phyloP scores from a whole-genome alignment of 257 asterid species.

The Fraxinus americana region DNA sequence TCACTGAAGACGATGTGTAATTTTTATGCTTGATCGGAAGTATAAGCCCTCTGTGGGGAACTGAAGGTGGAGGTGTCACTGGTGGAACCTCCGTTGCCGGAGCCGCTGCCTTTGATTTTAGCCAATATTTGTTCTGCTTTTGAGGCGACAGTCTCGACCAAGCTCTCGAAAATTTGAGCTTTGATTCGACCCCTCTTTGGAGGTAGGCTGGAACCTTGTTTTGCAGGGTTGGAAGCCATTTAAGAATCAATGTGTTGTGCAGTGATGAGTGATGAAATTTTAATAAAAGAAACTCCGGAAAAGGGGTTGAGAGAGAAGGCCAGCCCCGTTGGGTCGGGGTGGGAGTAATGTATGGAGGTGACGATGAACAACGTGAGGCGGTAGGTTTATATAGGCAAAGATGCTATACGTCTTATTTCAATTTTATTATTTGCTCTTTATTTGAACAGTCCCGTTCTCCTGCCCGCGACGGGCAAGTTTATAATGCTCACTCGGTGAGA shows the following conservation, averaged over 20 bases:
- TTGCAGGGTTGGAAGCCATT: slow-evolving; percentile 13
- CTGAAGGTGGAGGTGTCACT: slow-evolving; percentile 24
- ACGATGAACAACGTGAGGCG: no score
- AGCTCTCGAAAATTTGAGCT: slow-evolving; percentile 58
- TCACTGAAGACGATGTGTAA: no score
- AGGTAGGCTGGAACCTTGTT: slow-evolving; percentile 12
- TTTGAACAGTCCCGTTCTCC: no score
- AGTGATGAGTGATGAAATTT: not conserved
- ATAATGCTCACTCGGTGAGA: no score
- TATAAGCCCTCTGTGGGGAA: slow-evolving; percentile 40
- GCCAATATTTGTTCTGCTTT: slow-evolving; percentile 24
- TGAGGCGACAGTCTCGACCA: slow-evolving; percentile 39
- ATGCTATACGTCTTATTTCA: no score
- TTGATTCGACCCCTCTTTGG: slow-evolving; percentile 63
- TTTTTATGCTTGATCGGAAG: slow-evolving; percentile 20
- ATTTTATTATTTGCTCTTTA: no score
- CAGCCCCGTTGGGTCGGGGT: not conserved
- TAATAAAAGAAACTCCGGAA: not conserved
- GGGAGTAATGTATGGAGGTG: no score
- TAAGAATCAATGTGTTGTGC: not conserved
- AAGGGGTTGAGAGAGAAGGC: not conserved
- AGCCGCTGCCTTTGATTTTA: slow-evolving; percentile 18
- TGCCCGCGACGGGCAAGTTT: no score
- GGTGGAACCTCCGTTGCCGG: slow-evolving; percentile 8
- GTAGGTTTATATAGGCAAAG: not conserved